These are phyloP conservation scores for Apiotrichum veenhuisii DNA, from an alignment of 1,284 basidiomycete species.

Conservation along the genomic window DNA sequence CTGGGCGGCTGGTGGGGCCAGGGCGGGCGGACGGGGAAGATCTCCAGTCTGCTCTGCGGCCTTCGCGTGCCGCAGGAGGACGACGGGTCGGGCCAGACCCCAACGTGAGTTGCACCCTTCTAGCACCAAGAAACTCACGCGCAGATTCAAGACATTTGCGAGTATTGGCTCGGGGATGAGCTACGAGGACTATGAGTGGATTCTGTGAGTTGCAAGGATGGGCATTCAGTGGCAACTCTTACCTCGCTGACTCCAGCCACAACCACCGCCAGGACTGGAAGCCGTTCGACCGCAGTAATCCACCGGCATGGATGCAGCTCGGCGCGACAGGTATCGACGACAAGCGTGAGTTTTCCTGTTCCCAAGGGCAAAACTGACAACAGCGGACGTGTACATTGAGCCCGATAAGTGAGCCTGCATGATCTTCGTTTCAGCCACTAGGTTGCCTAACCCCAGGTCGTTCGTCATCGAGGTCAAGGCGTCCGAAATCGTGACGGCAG, in stretches of 20 bases:
- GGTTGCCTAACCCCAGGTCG: conserved; percentile 29
- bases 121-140: background rate
- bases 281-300: conserved; percentile 42
- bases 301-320: conserved; percentile 43
- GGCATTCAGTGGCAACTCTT: too few relatives aligned
- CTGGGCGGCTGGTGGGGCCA: conserved; percentile 58
- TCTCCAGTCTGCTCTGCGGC: conserved; percentile 51
- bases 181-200: conserved; percentile 76
- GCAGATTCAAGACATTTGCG: conserved; percentile 58
- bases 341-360: conserved; percentile 37
- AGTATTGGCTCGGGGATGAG: conserved; percentile 82
- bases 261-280: conserved; percentile 47
- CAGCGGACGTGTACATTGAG: conserved; percentile 51
- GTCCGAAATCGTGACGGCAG: conserved; percentile 72
- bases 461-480: conserved; percentile 81
- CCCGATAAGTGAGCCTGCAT: conserved; percentile 41
- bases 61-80: conserved; percentile 47
- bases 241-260: conserved; percentile 24
- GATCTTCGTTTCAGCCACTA: background rate
- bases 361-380: conserved; percentile 1
- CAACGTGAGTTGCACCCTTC: conserved; percentile 55
- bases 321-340: conserved; percentile 43
- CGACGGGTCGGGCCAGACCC: conserved; percentile 57
- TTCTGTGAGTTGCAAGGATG: conserved; percentile 36
- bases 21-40: conserved; percentile 49